A percentile compares a stretch with the other conserved stretches of the same genome.
Evolutionary conservation across 306 rosid genomes (phyloP).

Genomic region (Ziziphus jujuba): DNA sequence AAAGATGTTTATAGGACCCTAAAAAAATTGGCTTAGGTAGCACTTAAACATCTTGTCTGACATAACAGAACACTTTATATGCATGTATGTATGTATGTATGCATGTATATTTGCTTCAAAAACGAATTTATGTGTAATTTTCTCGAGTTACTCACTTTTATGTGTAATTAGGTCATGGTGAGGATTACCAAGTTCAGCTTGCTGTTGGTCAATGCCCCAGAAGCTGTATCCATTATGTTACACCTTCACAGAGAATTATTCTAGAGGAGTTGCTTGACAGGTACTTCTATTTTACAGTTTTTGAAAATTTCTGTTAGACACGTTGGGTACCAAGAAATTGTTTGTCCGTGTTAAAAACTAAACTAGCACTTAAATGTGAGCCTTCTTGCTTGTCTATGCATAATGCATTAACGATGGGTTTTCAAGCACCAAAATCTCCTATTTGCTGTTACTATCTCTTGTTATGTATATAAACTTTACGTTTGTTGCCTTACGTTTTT

Average conservation of each 20-base stretch:
- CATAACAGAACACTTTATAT: slow-evolving; percentile 5
- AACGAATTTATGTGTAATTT: not conserved
- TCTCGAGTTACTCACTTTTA: not conserved
- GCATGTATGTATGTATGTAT: not conserved
- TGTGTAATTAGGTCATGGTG: slow-evolving; percentile 53
- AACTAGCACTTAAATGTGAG: too few species aligned
- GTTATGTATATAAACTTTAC: not conserved
- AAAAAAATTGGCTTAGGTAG: too few species aligned
- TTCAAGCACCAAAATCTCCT: not conserved
- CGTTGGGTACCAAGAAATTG: not conserved
- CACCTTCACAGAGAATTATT: slow-evolving; percentile 84
- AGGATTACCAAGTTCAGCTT: slow-evolving; percentile 76
- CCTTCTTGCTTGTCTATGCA: too few species aligned
- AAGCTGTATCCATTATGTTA: slow-evolving; percentile 84
- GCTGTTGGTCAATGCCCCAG: slow-evolving; percentile 96
- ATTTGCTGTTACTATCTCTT: not conserved
- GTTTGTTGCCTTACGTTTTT: slow-evolving; percentile 1
- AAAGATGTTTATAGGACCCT: too few species aligned
- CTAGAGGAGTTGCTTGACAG: slow-evolving; percentile 85
- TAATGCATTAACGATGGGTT: too few species aligned
- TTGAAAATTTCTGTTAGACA: not conserved
- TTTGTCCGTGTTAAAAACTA: not conserved
- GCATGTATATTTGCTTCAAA: not conserved
- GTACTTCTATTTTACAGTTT: slow-evolving; percentile 27
- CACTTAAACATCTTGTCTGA: not conserved